Evolutionary conservation across 768 basidiomycete species (phyloP), one percentile per base, ranked within the genome.

Genomic region (Infundibulicybe gibba): DNA sequence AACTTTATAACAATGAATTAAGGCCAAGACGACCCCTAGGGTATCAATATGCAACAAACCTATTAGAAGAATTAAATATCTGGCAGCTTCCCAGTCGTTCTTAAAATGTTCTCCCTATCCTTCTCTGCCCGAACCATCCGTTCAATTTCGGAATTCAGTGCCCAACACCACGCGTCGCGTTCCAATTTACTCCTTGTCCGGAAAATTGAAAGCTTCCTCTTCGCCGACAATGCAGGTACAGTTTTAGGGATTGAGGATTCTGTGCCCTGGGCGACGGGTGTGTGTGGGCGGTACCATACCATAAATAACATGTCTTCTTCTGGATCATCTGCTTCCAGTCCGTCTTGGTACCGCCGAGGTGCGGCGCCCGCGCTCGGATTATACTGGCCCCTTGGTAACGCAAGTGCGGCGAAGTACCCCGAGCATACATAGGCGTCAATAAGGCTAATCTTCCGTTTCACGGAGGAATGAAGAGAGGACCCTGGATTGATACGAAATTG

Each of bases 141-240:
- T 66, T 97, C 93, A 51, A 97, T 92, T 68, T 95, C 92, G 39
- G 79, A 79, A 50, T 90, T 93, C 54, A 98, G 66, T 1, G 90
- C 91, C 87, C 90, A 97, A 55, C 92, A 92, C 94, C 94, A 97
- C 21, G 85, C 76, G 63, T 98, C 94, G 21, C 94, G 72, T 64
- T 98, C 95, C 32, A 97, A 70, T 66, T 84, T 83, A 59, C 82
- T 92, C 60, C 93, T 74, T 43, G 87, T 83, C 51, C 82, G 77
- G 54, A 87, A 85, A 1, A 93, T 75, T 13, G 77, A 55, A 46
- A 83, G 54, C 61, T 85, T 83, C 49, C 79, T 68, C 55, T 81
- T 83, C 49, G 70, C 73, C 39, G 74, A 81, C 45, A 84, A 65
- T 19, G 67, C 60, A 30, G 78, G 90, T 31, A 82, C 54, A 8